Base-by-base conservation (phyloP, 2,329 filamentous ascomycete species). In the Ceratocystis smalleyi region DNA sequence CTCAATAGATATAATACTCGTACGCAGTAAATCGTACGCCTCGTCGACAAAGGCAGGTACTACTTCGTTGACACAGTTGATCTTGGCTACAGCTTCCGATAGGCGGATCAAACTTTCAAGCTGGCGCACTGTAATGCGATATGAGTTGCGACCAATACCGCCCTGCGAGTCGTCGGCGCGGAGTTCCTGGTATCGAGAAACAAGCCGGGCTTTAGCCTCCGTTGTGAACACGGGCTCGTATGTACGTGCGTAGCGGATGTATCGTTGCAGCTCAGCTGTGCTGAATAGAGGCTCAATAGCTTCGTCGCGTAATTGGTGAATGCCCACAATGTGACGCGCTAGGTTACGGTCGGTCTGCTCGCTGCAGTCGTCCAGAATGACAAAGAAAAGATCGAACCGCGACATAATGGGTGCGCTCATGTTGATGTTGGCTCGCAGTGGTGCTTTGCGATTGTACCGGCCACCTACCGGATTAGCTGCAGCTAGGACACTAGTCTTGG, bases 381-480 rank as follows among this genome's bases (percentile, higher is more conserved):
- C 91, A 72, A 99, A 99, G 81, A 99, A 99, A 8, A 99, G 80
- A 78, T 99, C 94, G 75, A 99, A 99, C 79, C 94, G 89, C 63
- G 90, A 96, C 94, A 99, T 99, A 78, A 99, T 99, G 66, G 94
- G 94, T 1, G 94, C 94, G 30, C 87, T 92, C 89, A 99, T 96
- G 77, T 97, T 97, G 76, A 99, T 92, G 74, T 99, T 99, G 68
- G 89, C 85, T 62, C 94, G 84, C 5, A 99, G 82, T 0, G 94
- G 96, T 0, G 88, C 87, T 78, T 97, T 99, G 71, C 92, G 88
- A 77, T 99, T 95, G 76, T 99, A 95, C n/a, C 94, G 85, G 12
- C 94, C 94, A 32, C 90, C 90, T 3, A 99, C 90, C 0, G 94
- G 94, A 74, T 99, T 99, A 35, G 94, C 94, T 5, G 94, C 94